Evolutionary conservation across 78 protist species (phyloP), one percentile per base, ranked within the genome.

Genomic region (Dictyostelium intermedium): DNA sequence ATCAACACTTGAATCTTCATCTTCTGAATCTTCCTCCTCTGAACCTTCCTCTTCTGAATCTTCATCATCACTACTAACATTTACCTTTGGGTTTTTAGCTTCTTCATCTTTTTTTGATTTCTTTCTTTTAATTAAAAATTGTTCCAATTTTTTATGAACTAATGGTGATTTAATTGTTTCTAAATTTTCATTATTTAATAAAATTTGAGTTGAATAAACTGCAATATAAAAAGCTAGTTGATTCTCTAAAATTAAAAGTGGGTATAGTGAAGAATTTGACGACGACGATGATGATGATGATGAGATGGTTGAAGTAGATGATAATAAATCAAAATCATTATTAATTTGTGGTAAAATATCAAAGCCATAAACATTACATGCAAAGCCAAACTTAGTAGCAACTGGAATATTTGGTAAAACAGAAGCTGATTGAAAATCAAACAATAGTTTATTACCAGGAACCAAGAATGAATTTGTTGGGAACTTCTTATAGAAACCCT

Each of bases 401-500:
- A 25, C 16, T 34, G 63, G 13, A 11, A 63, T 9, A 35, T 76
- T 76, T n/a, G 35, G 39, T 56, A 78, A 74, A 32, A 25, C 25
- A 2, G 85, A 45, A 32, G 93, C 93, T 9, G 93, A 20, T 79
- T 78, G 85, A 77, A 87, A 87, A 60, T 87, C 85, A 63, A 87
- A 87, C 20, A 43, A 41, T 41, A 87, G 32, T 56, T 66, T 76
- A 11, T 87, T 87, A 45, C 93, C 93, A 3, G 93, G 78, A 5
- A 87, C 80, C 16, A 87, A 35, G 10, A 87, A 79, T 10, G 93
- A 20, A 7, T 25, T 37, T 3, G 23, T 63, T 23, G 93, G 93
- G 85, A 79, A 87, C 20, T 87, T 87, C 80, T 79, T 43, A 14
- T 61, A 87, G 85, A 87, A 87, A 16, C 93, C 93, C 27, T 80